Evolutionary conservation across 495 filamentous ascomycete genomes (phyloP).

Genomic region (Penicillium maclennaniae): DNA sequence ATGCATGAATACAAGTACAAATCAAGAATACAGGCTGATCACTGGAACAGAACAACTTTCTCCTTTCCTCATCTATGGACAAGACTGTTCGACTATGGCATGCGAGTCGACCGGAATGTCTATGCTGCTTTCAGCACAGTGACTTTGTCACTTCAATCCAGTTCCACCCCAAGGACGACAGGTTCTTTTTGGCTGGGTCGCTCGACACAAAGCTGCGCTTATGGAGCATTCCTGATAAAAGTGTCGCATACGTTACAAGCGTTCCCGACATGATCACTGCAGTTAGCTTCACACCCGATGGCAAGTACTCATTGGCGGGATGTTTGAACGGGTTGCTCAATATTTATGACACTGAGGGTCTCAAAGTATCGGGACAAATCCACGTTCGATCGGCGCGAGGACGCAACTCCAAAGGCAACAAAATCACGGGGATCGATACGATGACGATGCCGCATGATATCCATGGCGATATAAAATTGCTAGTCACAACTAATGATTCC

Average conservation of each 20-base stretch:
- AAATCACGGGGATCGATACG: conserved; percentile 92
- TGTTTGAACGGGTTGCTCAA: conserved; percentile 80
- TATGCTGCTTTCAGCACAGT: conserved; percentile 94
- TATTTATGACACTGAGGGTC: conserved; percentile 92
- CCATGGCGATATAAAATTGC: conserved; percentile 72
- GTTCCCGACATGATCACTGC: conserved; percentile 89
- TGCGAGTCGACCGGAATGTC: conserved; percentile 74
- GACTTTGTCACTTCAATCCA: conserved; percentile 94
- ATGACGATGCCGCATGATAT: conserved; percentile 56
- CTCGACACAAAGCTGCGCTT: conserved; percentile 87
- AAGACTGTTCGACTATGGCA: conserved; percentile 98
- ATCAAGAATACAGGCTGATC: conserved; percentile 10
- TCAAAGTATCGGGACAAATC: conserved; percentile 78
- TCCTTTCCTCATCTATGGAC: conserved; percentile 96
- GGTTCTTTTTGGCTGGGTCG: conserved; percentile 94
- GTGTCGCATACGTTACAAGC: conserved; percentile 79
- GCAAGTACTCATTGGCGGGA: conserved; percentile 84
- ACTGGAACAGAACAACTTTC: conserved; percentile 73
- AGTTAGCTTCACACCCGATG: conserved; percentile 90
- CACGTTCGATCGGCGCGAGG: conserved; percentile 87
- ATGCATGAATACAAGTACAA: conserved; percentile 12
- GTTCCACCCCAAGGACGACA: conserved; percentile 92
- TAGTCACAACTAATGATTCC: conserved; percentile 95
- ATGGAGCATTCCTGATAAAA: conserved; percentile 98
- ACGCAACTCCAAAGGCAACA: conserved; percentile 92